Conservation (phyloP, 495 filamentous ascomycete genomes). For the Penicillium cinerascens region DNA sequence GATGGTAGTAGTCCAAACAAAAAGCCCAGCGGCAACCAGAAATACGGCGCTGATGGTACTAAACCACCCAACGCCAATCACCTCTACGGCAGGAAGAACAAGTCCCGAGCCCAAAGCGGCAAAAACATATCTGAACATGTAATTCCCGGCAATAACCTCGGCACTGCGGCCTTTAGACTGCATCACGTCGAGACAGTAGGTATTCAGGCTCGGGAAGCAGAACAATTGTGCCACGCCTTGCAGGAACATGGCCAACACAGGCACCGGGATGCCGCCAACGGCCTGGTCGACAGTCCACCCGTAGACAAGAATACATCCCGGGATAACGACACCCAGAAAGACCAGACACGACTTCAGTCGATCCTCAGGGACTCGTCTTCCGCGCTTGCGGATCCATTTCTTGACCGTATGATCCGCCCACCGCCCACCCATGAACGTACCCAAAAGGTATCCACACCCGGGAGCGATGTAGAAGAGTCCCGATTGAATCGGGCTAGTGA, state of each 20-base stretch:
- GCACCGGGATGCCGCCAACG: conserved; percentile 63
- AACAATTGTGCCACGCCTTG: conserved; percentile 72
- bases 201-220: conserved; percentile 69
- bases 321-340: conserved; percentile 58
- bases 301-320: conserved; percentile 64
- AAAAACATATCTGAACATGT: conserved; percentile 66
- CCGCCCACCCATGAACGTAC: conserved; percentile 67
- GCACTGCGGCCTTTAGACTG: conserved; percentile 51
- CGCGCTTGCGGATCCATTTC: conserved; percentile 56
- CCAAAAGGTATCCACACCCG: conserved; percentile 64
- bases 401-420: conserved; percentile 66
- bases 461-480: conserved; percentile 75
- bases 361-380: conserved; percentile 65
- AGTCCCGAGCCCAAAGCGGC: conserved; percentile 61
- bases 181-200: conserved; percentile 76
- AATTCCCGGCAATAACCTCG: conserved; percentile 72
- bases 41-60: conserved; percentile 55
- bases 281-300: conserved; percentile 68
- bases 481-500: conserved; percentile 61
- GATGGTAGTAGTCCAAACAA: conserved; percentile 44
- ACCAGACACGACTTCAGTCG: conserved; percentile 58
- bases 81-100: conserved; percentile 62
- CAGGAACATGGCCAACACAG: conserved; percentile 66
- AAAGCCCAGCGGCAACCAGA: conserved; percentile 44
- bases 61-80: conserved; percentile 67